Base-by-base conservation (phyloP, 495 filamentous ascomycete species). In the Penicillium daleae region DNA sequence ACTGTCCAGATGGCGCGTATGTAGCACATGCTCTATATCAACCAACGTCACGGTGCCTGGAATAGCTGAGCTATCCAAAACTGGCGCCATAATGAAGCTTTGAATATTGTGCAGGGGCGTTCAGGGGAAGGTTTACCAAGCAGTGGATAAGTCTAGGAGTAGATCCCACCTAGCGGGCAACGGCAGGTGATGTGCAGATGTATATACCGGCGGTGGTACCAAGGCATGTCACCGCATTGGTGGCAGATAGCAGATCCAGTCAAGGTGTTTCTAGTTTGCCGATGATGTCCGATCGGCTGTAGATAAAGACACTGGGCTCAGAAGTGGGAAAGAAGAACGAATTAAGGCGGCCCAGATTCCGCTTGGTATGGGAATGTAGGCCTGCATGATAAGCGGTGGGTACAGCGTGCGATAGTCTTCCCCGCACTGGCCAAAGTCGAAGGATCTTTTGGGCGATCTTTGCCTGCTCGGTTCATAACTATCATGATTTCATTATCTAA, bases 41-140 rank as follows among this genome's bases (percentile, higher is more conserved):
- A 87, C 76, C 17, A 87, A 68, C 8, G 82, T 81, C 49, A 87
- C 76, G 0, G 84, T 86, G 50, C 84, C 83, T 1, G 84, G 84
- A 51, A 84, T 77, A 44, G 71, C 73, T 39, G 74, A 74, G 56
- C 60, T 75, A 58, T 84, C 81, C 35, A 79, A 66, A 8, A 59
- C 39, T 6, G 67, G 71, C 13, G 70, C 66, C 77, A 78, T 80
- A 9, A 4, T 61, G 51, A 26, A 5, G 10, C 46, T 27, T 3
- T 21, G 2, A 9, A 33, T 19, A 12, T 24, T n/a, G 3, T 17
- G 32, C n/a, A 13, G 29, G n/a, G 29, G 31, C 2, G 32, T 24
- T 3, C 10, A 13, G 42, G 21, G 42, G 19, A 21, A 19, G 40
- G 2, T 6, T 12, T 0, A 24, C 2, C 2, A 24, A 39, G 5